Base-by-base conservation (phyloP, 176 grass and related monocot species). In the Aegilops bicornis region DNA sequence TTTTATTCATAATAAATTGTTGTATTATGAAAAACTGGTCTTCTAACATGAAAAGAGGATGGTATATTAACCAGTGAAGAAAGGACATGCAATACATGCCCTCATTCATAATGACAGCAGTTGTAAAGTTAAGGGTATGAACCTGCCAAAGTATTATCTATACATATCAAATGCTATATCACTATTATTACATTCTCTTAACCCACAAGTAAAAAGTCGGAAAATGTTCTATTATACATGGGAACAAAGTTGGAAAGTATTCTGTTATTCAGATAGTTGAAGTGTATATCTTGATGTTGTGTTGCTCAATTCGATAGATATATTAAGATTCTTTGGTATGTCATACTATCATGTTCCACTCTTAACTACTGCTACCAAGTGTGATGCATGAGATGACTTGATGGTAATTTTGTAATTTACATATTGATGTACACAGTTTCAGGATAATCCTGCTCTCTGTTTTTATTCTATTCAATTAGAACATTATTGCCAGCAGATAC, bases 221-320 rank as follows among this genome's bases (percentile, higher is more conserved):
- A 75, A 17, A 17, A 7, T 29, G 24, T 48, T 47, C 54, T 58
- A 0, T 22, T 59, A 8, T 59, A 1, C 54, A 8, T 6, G 6
- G 54, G 72, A 75, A 75, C 72, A 75, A 73, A 73, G n/a, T 45
- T 45, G 22, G n/a, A 73, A 73, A 45, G 6, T 73, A 45, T 73
- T 45, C 70, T 45, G n/a, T 73, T 27, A 1, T 45, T 39, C 37
- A 23, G 36, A n/a, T 22, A 71, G 36, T 40, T 39, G 33, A 71
- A 71, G 10, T 72, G 39, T 42, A 72, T 40, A 42, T 45, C 70
- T 45, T 15, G 13, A 45, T 43, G 30, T 1, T 11, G 11, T 45
- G 39, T 73, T 25, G 37, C 37, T 73, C 8, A 45, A 73, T 23
- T 25, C 10, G 6, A 24, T 59, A 24, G 40, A 25, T 42, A 43